These are phyloP conservation scores for Turnera subulata DNA, from an alignment of 345 rosid species.

Conservation along the genomic window DNA sequence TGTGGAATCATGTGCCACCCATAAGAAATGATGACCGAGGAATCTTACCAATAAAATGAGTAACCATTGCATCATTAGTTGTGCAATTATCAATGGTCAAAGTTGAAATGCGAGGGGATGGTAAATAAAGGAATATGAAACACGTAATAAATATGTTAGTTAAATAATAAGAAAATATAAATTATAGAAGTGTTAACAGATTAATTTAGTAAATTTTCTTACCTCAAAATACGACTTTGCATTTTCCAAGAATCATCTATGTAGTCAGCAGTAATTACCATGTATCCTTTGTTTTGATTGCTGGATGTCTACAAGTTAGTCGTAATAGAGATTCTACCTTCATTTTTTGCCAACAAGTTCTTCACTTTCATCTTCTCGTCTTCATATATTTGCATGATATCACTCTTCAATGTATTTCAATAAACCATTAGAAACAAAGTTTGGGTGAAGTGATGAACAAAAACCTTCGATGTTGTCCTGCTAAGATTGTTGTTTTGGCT, in stretches of 20 bases:
- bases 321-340: not conserved
- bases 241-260: conserved; percentile 3
- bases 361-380: not conserved
- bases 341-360: not conserved
- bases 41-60: not conserved
- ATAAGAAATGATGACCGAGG: not conserved
- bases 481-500: too few species aligned
- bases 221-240: not conserved
- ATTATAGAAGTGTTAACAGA: not conserved
- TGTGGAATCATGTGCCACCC: not conserved
- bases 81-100: not conserved
- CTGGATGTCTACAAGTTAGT: not conserved
- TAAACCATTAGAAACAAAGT: too few species aligned
- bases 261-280: conserved; percentile 1
- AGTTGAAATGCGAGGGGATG: not conserved
- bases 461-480: too few species aligned
- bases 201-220: not conserved
- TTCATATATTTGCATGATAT: not conserved
- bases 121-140: not conserved
- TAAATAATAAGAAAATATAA: too few species aligned
- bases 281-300: conserved; percentile 6
- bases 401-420: too few species aligned
- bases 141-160: too few species aligned
- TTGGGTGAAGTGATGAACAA: too few species aligned
- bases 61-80: not conserved